phyloP scores from a whole-genome alignment of 2,329 filamentous ascomycete genomes.

The Claviceps purpurea region DNA sequence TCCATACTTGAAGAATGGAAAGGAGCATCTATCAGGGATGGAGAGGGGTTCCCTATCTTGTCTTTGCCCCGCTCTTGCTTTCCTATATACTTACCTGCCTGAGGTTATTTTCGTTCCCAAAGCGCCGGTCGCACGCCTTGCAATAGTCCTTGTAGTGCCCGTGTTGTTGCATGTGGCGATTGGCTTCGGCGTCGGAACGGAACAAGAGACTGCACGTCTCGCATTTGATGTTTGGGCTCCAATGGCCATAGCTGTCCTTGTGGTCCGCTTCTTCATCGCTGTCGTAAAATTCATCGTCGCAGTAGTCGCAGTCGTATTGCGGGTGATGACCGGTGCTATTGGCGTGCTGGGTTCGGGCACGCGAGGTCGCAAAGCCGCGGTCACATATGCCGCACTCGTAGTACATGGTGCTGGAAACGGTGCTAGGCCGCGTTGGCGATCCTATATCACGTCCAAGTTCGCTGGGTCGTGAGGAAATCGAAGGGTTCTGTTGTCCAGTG shows the following conservation, averaged over 20 bases:
- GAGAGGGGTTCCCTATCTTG: not conserved
- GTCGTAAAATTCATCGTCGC: constrained; percentile 12
- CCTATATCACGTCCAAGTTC: too few relatives aligned
- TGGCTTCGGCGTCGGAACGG: constrained; percentile 8
- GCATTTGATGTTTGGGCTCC: constrained; percentile 13
- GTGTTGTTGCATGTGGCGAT: constrained; percentile 12
- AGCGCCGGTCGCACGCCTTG: constrained; percentile 18
- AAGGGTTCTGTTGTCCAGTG: too few relatives aligned
- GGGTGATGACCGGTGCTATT: constrained; percentile 12
- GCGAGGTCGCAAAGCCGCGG: not conserved
- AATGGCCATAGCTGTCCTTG: constrained; percentile 18
- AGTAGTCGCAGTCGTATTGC: constrained; percentile 17
- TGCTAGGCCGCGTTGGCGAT: not conserved
- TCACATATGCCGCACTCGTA: not conserved
- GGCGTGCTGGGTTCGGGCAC: not conserved
- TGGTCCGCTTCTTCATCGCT: constrained; percentile 14
- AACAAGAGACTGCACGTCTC: constrained; percentile 10
- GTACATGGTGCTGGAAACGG: not conserved
- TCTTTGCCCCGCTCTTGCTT: not conserved
- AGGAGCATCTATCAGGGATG: too few relatives aligned
- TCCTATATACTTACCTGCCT: constrained; percentile 15
- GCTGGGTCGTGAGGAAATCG: too few relatives aligned
- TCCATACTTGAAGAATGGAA: too few relatives aligned
- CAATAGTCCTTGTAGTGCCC: constrained; percentile 22
- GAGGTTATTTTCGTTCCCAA: constrained; percentile 17